Evolutionary conservation across 495 filamentous ascomycete species (phyloP), one percentile per base, ranked within the genome.

Genomic region (Neurospora sp.): DNA sequence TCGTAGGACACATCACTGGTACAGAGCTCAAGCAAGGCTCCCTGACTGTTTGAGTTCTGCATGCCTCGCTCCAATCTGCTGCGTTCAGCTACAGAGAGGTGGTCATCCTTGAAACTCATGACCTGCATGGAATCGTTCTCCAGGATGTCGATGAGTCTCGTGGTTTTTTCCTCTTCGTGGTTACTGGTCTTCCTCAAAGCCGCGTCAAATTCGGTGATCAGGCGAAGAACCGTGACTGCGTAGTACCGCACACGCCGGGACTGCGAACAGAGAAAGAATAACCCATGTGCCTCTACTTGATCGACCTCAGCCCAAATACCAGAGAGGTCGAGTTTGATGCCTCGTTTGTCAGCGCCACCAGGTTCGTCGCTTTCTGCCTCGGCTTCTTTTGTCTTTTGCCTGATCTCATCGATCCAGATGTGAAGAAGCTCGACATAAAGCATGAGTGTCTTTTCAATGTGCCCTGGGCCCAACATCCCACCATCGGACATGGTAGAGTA

Each of bases 251-350:
- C 96, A 44, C 91, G 88, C 73, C 93, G 87, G 11, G 96, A 98
- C 75, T 98, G 96, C 0, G 96, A 98, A 80, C 96, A 98, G 5
- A 99, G 82, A 80, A 99, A 98, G 85, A 99, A 98, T n/a, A 99
- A 82, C 1, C 96, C 96, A 80, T 98, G 95, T 20, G 95, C 95
- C 79, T 99, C 96, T 49, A 98, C 92, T 78, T 98, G 95, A 76
- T 99, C 96, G 18, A 98, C 94, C 75, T 98, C 92, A 5, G 93
- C 93, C 83, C 93, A 92, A 16, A 96, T 90, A 72, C 90, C 91
- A 1, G 94, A 96, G 44, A 95, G 82, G 80, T 99, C 96, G 35
- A 98, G 86, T 72, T 95, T 93, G 71, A 94, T 86, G 5, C 87
- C 87, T 16, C 88, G 83, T 73, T 87, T 88, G 18, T 90, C 88